Evolutionary conservation across 2,329 filamentous ascomycete genomes (phyloP), one percentile per base, ranked within the genome.

Genomic region (Zymoseptoria pseudotritici): DNA sequence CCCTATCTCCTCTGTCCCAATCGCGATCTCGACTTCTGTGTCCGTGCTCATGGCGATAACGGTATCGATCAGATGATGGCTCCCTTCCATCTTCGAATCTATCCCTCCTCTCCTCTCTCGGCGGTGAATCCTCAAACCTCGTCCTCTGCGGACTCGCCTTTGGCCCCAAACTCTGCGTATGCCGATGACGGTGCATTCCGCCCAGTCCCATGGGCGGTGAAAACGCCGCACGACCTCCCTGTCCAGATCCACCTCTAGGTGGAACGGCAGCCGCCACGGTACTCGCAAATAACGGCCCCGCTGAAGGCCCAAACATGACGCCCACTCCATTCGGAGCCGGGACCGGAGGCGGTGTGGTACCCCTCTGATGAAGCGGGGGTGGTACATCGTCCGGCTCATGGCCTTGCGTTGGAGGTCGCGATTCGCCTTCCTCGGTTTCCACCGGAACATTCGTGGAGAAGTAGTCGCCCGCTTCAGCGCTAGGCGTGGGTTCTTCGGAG

Each of bases 231-330:
- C 51, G 10, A 4, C 51, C 51, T 10, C 51, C 51, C 20, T 26
- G 19, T 13, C 51, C 51, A 17, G 22, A 22, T 22, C 17, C 51
- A 11, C 20, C 9, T 6, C 50, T 20, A 19, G 20, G 20, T 10
- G 50, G 19, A 22, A 21, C 51, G 22, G 54, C 36, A 17, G 36
- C 36, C 36, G 36, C 36, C 36, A 42, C 29, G 26, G 53, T 55
- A 54, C 57, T 77, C 3, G 79, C 79, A 61, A 80, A 80, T 2
- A 79, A 66, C 3, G 78, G 79, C 1, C 73, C 70, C 51, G 75
- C 75, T 2, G 75, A 78, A 2, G 79, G 79, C 5, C 71, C 75
- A 63, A 79, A 81, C 0, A 73, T 68, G 22, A 62, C 64, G 2
- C 70, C 68, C 21, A 67, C 50, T 13, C 65, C 63, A 42, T 65